Percentiles rank a stretch among this genome's conserved stretches.
phyloP scores from a whole-genome alignment of 2,329 filamentous ascomycete genomes.

The Colletotrichum gigasporum region DNA sequence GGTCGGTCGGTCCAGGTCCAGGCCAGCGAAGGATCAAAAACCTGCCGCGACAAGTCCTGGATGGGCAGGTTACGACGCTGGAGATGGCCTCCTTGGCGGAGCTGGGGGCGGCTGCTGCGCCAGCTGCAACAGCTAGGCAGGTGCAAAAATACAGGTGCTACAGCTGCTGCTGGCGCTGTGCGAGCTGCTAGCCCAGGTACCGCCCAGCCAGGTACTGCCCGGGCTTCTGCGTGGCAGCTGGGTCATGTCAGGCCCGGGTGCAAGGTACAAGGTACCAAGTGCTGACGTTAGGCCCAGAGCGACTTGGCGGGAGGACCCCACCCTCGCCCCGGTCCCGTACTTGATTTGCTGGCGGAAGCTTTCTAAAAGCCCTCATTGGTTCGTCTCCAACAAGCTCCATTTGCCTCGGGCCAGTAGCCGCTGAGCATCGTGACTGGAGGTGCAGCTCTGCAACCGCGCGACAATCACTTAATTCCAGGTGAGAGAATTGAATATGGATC shows the following conservation, averaged over 20 bases:
- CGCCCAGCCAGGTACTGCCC: too few species aligned
- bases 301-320: slow-evolving; percentile 11
- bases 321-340: background rate
- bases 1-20: too few species aligned
- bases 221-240: too few species aligned
- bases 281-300: slow-evolving; percentile 23
- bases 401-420: slow-evolving; percentile 23
- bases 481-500: background rate
- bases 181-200: too few species aligned
- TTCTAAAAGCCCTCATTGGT: slow-evolving; percentile 1
- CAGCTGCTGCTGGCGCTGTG: too few species aligned
- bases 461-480: slow-evolving; percentile 12
- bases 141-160: too few species aligned
- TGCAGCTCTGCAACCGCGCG: slow-evolving; percentile 32
- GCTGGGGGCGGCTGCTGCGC: too few species aligned
- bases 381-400: slow-evolving; percentile 1
- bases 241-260: background rate
- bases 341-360: slow-evolving; percentile 20
- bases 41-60: too few species aligned
- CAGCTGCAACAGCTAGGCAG: too few species aligned
- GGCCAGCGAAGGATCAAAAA: too few species aligned
- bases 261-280: slow-evolving; percentile 1
- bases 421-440: slow-evolving; percentile 25
- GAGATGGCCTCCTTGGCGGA: too few species aligned
- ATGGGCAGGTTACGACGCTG: background rate